A percentile compares a stretch with the other conserved stretches of the same genome.
Conservation (phyloP, 345 rosid genomes). For the Eucalyptus urophylla region DNA sequence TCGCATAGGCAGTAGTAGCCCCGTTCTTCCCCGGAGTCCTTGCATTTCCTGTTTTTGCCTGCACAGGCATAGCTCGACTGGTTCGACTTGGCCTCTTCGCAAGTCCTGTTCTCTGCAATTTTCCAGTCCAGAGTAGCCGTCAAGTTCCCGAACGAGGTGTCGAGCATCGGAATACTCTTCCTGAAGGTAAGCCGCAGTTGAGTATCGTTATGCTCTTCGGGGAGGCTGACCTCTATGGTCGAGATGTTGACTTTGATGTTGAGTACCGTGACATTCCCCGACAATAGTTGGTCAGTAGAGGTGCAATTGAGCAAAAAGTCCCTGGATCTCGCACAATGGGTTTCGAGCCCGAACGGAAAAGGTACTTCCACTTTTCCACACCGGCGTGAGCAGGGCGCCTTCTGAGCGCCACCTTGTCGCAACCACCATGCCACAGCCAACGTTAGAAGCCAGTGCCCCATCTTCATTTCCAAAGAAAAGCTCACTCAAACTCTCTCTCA, state of each 20-base stretch:
- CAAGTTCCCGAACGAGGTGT: not conserved
- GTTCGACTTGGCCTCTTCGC: not conserved
- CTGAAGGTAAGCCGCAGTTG: not conserved
- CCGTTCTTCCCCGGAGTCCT: too few species aligned
- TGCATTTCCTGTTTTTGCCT: not conserved
- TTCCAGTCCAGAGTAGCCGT: fast-evolving
- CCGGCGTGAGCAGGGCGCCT: not conserved
- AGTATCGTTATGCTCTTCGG: not conserved
- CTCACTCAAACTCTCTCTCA: not conserved
- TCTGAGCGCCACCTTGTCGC: not conserved
- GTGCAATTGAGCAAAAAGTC: not conserved
- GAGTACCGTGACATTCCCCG: fast-evolving
- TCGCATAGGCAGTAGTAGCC: fast-evolving
- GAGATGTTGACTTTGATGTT: not conserved
- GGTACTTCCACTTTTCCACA: not conserved
- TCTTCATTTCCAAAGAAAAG: not conserved
- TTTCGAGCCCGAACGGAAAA: not conserved
- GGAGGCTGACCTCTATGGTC: not conserved
- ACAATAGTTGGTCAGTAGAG: fast-evolving
- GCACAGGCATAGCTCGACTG: not conserved
- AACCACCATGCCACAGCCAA: not conserved
- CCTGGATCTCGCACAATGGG: not conserved
- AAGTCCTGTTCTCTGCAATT: not conserved
- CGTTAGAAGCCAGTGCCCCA: not conserved
- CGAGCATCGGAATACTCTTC: not conserved